These are phyloP conservation scores for Ocimum tenuiflorum DNA, from an alignment of 257 asterid species.

Conservation along the genomic window DNA sequence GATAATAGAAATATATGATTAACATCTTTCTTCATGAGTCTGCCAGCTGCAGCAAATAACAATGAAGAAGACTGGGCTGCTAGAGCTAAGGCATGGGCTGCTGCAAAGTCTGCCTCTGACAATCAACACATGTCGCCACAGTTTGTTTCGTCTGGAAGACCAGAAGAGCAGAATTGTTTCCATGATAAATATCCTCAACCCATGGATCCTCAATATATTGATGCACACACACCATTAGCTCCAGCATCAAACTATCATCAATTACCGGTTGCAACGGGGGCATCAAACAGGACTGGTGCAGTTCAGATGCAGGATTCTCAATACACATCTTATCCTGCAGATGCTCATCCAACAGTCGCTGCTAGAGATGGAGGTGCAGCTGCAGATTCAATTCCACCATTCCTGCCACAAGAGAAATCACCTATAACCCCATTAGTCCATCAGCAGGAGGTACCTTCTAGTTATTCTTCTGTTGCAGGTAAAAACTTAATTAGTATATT, in stretches of 20 bases:
- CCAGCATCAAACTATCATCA: constrained; percentile 50
- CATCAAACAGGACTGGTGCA: constrained; percentile 29
- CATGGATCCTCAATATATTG: constrained; percentile 40
- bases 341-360: constrained; percentile 31
- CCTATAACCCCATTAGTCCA: constrained; percentile 59
- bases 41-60: constrained; percentile 54
- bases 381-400: constrained; percentile 51
- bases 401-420: constrained; percentile 44
- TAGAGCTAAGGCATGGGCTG: constrained; percentile 97
- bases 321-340: constrained; percentile 38
- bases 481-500: constrained; percentile 47
- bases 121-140: constrained; percentile 53
- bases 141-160: constrained; percentile 40
- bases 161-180: constrained; percentile 49
- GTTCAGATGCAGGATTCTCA: constrained; percentile 46
- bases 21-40: not conserved
- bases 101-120: constrained; percentile 64
- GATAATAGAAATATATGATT: not conserved
- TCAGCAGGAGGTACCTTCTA: constrained; percentile 99
- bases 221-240: constrained; percentile 30
- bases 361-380: constrained; percentile 48
- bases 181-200: constrained; percentile 47
- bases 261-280: constrained; percentile 35
- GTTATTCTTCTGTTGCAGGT: constrained; percentile 99
- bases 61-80: constrained; percentile 94